phyloP scores from a whole-genome alignment of 371 early-diverging fungal species.

The Sporodiniella umbellata region DNA sequence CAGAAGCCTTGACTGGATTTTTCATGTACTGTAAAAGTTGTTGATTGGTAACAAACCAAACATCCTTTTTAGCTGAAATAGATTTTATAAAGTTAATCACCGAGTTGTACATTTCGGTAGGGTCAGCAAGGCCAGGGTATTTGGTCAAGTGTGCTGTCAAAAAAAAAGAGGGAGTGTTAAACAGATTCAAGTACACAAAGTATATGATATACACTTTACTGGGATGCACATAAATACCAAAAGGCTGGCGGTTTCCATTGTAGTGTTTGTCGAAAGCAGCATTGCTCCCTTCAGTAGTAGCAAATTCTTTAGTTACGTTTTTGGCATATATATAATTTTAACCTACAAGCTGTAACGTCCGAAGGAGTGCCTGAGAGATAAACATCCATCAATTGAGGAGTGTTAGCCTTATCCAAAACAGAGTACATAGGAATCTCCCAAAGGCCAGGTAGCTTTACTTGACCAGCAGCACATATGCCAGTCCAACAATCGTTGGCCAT shows the following conservation, averaged over 20 bases:
- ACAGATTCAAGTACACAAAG: background rate
- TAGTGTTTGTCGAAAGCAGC: constrained; percentile 61
- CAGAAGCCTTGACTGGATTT: constrained; percentile 64
- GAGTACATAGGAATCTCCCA: constrained; percentile 74
- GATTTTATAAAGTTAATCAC: constrained; percentile 41
- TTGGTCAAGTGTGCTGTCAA: constrained; percentile 44
- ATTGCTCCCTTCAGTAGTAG: constrained; percentile 43
- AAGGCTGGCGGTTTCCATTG: constrained; percentile 59
- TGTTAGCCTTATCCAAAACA: constrained; percentile 31
- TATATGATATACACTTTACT: constrained; percentile 6
- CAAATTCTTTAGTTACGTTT: too few relatives aligned
- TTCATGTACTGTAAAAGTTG: constrained; percentile 63
- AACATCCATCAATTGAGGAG: constrained; percentile 66
- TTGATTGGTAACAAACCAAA: constrained; percentile 66
- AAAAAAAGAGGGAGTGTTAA: background rate
- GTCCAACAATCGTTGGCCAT: constrained; percentile 67
- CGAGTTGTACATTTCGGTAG: constrained; percentile 26
- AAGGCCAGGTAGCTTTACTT: constrained; percentile 52
- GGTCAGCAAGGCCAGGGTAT: constrained; percentile 37
- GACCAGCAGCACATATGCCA: constrained; percentile 44
- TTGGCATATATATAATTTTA: constrained; percentile 17
- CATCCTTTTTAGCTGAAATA: constrained; percentile 43
- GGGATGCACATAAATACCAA: constrained; percentile 63
- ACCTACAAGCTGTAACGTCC: constrained; percentile 40
- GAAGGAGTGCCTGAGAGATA: constrained; percentile 50